A percentile compares a stretch with the other conserved stretches of the same genome.
Conservation (phyloP, 1,139 yeast species). For the Casaregolazyma lundiana region DNA sequence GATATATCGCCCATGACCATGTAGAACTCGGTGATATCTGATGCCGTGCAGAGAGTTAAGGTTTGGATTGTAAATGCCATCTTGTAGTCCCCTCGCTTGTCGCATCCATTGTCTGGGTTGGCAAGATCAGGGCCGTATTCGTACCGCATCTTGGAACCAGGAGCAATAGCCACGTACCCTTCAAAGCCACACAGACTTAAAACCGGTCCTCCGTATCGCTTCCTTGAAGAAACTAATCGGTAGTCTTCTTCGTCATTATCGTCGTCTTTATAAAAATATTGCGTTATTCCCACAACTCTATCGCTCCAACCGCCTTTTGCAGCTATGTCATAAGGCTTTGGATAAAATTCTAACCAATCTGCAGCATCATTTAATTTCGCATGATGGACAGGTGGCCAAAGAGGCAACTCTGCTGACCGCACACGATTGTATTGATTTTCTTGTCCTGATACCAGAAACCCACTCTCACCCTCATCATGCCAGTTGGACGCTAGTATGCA, state of each 20-base stretch:
- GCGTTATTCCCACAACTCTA: neutral
- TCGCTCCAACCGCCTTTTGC: neutral
- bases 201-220: neutral
- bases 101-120: neutral
- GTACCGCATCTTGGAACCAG: neutral
- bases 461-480: neutral
- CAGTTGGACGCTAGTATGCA: neutral
- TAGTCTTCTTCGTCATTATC: neutral
- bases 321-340: constrained; percentile 1
- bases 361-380: neutral
- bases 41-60: constrained; percentile 10
- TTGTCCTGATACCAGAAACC: neutral
- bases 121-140: neutral
- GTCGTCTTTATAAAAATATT: neutral
- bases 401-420: neutral
- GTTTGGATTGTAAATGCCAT: constrained; percentile 3
- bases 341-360: neutral
- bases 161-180: neutral
- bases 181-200: neutral
- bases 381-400: neutral
- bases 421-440: neutral
- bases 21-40: neutral
- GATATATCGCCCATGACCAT: constrained; percentile 11
- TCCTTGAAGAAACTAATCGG: neutral
- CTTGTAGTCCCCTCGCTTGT: neutral